A percentile compares a stretch with the other conserved stretches of the same genome.
phyloP scores from a whole-genome alignment of 768 basidiomycete species.

The Epithele typhae region DNA sequence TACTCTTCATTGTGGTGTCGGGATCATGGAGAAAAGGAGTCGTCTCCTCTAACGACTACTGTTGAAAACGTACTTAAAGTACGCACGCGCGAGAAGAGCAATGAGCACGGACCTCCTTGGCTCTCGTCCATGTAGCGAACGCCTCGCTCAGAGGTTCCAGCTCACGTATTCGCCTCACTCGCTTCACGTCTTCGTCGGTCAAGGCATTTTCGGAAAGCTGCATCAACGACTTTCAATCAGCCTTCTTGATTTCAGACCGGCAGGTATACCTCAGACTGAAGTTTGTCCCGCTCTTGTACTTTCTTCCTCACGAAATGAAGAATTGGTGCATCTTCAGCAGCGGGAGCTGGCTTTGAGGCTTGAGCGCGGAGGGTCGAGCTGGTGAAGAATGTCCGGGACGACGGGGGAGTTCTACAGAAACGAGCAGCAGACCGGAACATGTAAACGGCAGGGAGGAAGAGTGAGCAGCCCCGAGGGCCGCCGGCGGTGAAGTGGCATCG shows the following conservation, averaged over 20 bases:
- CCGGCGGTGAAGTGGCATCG: no score
- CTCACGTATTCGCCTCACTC: slow-evolving; percentile 63
- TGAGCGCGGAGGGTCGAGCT: no score
- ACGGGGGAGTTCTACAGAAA: no score
- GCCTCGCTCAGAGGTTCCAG: slow-evolving; percentile 61
- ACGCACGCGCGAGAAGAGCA: neutral
- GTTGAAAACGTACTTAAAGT: slow-evolving; percentile 2
- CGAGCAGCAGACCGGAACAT: slow-evolving; percentile 10
- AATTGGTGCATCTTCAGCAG: slow-evolving; percentile 19
- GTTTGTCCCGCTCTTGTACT: slow-evolving; percentile 18
- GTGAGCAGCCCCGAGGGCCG: no score
- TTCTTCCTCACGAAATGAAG: slow-evolving; percentile 20
- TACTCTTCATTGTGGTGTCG: slow-evolving; percentile 68
- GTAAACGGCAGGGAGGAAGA: neutral
- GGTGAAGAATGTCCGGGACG: no score
- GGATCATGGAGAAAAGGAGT: slow-evolving; percentile 60
- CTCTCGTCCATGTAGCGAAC: slow-evolving; percentile 62
- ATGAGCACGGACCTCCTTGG: slow-evolving; percentile 45
- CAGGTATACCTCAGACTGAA: slow-evolving; percentile 23
- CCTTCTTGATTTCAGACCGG: neutral
- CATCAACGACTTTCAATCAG: neutral
- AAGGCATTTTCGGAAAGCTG: slow-evolving; percentile 53
- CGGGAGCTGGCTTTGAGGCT: no score
- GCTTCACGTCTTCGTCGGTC: slow-evolving; percentile 48
- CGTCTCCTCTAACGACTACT: slow-evolving; percentile 67